Conservation (phyloP, 176 grass and related monocot species). For the Aegilops bicornis region DNA sequence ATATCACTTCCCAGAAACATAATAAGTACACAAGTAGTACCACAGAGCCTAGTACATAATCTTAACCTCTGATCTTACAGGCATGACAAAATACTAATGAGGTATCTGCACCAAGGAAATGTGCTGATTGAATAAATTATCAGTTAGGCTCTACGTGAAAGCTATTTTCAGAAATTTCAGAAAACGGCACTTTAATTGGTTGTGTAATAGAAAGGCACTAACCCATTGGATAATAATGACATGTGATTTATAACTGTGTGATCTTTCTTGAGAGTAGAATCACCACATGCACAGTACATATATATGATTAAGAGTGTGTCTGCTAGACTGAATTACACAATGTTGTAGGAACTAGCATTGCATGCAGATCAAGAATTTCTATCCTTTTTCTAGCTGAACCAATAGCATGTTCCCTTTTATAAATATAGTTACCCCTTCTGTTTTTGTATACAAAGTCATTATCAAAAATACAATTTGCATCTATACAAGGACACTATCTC, state of each 20-base stretch:
- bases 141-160: background rate
- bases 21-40: background rate
- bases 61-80: too few species aligned
- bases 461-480: too few species aligned
- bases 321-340: background rate
- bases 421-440: too few species aligned
- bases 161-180: background rate
- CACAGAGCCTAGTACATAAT: background rate
- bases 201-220: background rate
- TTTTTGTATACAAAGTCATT: too few species aligned
- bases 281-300: too few species aligned
- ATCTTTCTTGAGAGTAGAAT: background rate
- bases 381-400: too few species aligned
- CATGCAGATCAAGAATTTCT: too few species aligned
- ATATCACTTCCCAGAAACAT: too few species aligned
- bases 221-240: background rate
- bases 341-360: background rate
- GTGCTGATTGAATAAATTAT: background rate
- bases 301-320: background rate
- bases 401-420: too few species aligned
- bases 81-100: background rate
- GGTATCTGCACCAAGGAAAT: background rate
- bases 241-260: background rate
- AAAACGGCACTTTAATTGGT: background rate
- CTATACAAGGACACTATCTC: too few species aligned